These are phyloP conservation scores for Thermothelomyces thermophilus DNA, from an alignment of 2,329 filamentous ascomycete genomes.

Conservation along the genomic window DNA sequence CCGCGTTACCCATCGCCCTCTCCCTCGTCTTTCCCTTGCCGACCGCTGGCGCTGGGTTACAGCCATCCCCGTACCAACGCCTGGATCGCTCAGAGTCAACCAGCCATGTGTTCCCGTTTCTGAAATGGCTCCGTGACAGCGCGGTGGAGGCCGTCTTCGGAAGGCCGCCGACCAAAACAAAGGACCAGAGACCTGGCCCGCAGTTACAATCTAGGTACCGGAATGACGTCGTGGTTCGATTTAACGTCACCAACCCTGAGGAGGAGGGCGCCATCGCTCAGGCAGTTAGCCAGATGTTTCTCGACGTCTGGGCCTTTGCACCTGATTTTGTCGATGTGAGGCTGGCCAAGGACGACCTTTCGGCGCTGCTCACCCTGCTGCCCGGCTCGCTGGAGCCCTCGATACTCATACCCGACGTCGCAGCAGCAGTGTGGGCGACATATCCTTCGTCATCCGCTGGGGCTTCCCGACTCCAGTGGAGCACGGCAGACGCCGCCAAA, in stretches of 20 bases:
- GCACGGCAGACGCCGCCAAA: conserved; percentile 26
- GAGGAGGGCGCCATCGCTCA: conserved; percentile 67
- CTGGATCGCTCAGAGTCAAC: conserved; percentile 13
- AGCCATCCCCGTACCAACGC: conserved; percentile 15
- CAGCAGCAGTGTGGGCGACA: conserved; percentile 68
- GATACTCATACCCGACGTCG: conserved; percentile 77
- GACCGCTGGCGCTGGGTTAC: conserved; percentile 16
- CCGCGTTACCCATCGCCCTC: conserved; percentile 13
- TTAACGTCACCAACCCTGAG: conserved; percentile 64
- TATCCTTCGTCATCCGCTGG: conserved; percentile 49
- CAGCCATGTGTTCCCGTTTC: conserved; percentile 37
- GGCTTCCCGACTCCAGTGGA: conserved; percentile 20
- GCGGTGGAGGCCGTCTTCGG: conserved; percentile 47
- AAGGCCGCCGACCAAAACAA: conserved; percentile 32
- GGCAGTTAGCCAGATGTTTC: conserved; percentile 65
- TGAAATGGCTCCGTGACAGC: conserved; percentile 45
- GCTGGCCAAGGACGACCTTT: conserved; percentile 67
- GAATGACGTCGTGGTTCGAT: conserved; percentile 81
- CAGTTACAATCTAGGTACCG: conserved; percentile 48
- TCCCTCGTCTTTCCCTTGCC: conserved; percentile 12
- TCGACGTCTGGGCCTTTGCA: conserved; percentile 88
- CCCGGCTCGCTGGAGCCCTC: conserved; percentile 65
- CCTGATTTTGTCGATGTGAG: conserved; percentile 79
- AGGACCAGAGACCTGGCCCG: conserved; percentile 26
- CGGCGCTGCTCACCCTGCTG: conserved; percentile 71